Evolutionary conservation across 1,284 basidiomycete species (phyloP), one percentile per base, ranked within the genome.

Genomic region (Entoloma clypeatum): DNA sequence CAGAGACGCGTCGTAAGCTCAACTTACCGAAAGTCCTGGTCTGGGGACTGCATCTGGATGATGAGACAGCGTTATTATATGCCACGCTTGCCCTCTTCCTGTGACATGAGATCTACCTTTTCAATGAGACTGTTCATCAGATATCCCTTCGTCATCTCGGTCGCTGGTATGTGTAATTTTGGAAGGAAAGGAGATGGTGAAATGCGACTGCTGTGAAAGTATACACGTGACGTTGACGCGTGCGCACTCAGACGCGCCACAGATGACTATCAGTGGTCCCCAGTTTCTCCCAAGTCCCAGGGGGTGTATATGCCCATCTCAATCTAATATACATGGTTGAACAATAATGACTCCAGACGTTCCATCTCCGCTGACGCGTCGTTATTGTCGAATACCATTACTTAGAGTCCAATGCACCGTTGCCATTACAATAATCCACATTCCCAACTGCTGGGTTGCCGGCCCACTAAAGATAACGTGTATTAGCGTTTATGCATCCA

Each of bases 71-170:
- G 11, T 50, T 34, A 32, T 22, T 21, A 19, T 33, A 17, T 14
- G 13, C 7, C 9, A 17, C 23, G 14, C 44, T 28, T 19, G 3
- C 3, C 7, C 16, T 13, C 28, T 10, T 23, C 13, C 8, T 13
- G 35, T 9, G 8, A 28, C 33, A 17, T 11, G 31, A 39, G 39
- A 32, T 3, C n/a, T 47, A 81, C 85, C 73, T 89, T 89, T 62
- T 88, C 86, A 50, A 86, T 76, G 54, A 86, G 72, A 64, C 74
- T 80, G 55, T 81, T 86, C 82, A 89, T 86, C 39, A 88, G 65
- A 55, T 86, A 87, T 48, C 77, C 74, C 58, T 88, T 88, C 50
- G 86, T 87, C 86, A 89, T 89, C 54, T 56, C 74, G 65, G 41
- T 26, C n/a, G 44, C 38, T 40, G 16, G 23, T 28, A 5, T 32